Evolutionary conservation across 306 rosid genomes (phyloP).

Genomic region (Casuarina cunninghamiana): DNA sequence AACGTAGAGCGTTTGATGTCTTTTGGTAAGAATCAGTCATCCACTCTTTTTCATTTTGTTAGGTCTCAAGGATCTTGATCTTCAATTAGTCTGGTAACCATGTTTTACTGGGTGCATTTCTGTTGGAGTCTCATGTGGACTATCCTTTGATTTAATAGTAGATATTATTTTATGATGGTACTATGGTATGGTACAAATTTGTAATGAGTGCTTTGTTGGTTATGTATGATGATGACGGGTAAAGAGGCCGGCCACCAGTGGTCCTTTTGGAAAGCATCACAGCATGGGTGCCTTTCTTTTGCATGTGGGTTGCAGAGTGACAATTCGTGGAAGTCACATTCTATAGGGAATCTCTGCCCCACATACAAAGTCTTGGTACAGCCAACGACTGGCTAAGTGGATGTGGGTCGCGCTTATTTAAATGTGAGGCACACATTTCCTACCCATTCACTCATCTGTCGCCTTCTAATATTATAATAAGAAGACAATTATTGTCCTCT

Average conservation of each 20-base stretch:
- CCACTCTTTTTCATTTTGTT: conserved; percentile 17
- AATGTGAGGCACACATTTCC: not conserved
- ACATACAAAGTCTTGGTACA: not conserved
- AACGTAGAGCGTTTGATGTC: conserved; percentile 26
- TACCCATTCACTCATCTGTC: too few relatives aligned
- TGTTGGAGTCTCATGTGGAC: not conserved
- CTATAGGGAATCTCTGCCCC: conserved; percentile 7
- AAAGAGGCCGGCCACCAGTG: not conserved
- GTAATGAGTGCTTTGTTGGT: not conserved
- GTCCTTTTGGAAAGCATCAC: not conserved
- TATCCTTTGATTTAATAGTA: not conserved
- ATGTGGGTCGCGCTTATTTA: not conserved
- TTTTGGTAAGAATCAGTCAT: conserved; percentile 27
- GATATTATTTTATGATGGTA: not conserved
- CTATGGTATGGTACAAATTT: not conserved
- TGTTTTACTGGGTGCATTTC: not conserved
- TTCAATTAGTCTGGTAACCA: not conserved
- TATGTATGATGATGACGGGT: not conserved
- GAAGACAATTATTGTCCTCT: too few relatives aligned
- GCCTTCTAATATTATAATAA: too few relatives aligned
- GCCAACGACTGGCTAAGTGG: not conserved
- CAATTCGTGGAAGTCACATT: not conserved
- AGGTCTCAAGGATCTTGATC: not conserved
- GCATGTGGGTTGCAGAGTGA: not conserved
- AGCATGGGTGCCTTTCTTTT: not conserved